These are phyloP conservation scores for Alternaria ethzedia DNA, from an alignment of 2,329 filamentous ascomycete genomes.

Conservation along the genomic window DNA sequence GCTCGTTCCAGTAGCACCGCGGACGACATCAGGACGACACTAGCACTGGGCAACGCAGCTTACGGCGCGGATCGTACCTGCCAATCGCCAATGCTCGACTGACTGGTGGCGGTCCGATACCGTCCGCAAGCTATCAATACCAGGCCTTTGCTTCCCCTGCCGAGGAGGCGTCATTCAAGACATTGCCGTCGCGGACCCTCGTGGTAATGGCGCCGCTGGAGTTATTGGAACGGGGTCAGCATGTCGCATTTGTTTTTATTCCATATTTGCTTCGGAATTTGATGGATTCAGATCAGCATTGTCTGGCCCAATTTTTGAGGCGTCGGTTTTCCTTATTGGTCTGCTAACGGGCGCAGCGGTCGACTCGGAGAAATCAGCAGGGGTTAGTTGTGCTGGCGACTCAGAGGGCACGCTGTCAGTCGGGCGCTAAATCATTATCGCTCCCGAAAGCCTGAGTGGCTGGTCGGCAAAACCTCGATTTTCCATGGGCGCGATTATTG, in stretches of 20 bases:
- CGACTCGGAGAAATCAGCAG: constrained; percentile 45
- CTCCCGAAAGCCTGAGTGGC: constrained; percentile 40
- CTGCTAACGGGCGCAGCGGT: constrained; percentile 34
- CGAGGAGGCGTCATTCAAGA: constrained; percentile 27
- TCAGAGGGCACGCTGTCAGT: constrained; percentile 38
- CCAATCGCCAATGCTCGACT: constrained; percentile 39
- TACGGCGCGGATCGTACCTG: constrained; percentile 42
- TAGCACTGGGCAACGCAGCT: constrained; percentile 40
- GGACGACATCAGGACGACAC: constrained; percentile 41
- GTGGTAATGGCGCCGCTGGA: constrained; percentile 29
- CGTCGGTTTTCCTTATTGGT: constrained; percentile 38
- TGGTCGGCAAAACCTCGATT: constrained; percentile 40
- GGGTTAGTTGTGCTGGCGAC: constrained; percentile 38
- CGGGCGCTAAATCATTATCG: constrained; percentile 47
- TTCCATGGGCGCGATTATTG: constrained; percentile 36
- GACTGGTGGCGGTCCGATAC: constrained; percentile 37
- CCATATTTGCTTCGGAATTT: constrained; percentile 46
- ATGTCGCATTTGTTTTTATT: constrained; percentile 35
- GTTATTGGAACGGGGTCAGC: constrained; percentile 43
- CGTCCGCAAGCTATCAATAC: constrained; percentile 38
- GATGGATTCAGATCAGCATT: constrained; percentile 48
- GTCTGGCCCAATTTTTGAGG: constrained; percentile 37
- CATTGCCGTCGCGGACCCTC: constrained; percentile 22
- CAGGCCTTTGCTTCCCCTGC: constrained; percentile 22
- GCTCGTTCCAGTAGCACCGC: constrained; percentile 40